Percentiles rank a stretch among this genome's conserved stretches.
Evolutionary conservation across 805 yeast genomes (phyloP).

Genomic region (Komagataella mondaviorum): DNA sequence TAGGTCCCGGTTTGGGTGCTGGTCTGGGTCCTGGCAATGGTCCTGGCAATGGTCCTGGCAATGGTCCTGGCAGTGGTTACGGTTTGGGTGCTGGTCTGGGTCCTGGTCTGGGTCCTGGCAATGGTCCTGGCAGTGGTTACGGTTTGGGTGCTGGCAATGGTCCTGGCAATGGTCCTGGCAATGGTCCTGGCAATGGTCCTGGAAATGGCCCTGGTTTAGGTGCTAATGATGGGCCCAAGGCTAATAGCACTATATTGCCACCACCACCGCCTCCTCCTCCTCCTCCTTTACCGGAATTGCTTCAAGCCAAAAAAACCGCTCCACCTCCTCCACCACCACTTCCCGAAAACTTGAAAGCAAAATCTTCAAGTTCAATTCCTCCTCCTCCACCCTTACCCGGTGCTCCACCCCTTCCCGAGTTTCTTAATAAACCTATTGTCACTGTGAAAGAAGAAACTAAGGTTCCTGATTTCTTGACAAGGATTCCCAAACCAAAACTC

Average conservation of each 20-base stretch:
- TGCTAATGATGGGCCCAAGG: background rate
- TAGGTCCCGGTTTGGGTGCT: constrained; percentile 1
- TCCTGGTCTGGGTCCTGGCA: constrained; percentile 10
- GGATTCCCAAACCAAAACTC: constrained; percentile 35
- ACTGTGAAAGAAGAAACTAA: background rate
- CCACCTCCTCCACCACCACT: constrained; percentile 7
- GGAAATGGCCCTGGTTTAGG: constrained; percentile 1
- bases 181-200: constrained; percentile 4
- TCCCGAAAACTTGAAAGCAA: background rate
- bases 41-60: constrained; percentile 8
- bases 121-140: constrained; percentile 18
- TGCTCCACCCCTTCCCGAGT: constrained; percentile 3
- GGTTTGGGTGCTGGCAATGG: constrained; percentile 3
- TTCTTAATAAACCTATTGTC: background rate
- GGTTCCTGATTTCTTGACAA: constrained; percentile 3
- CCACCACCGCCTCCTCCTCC: constrained; percentile 10
- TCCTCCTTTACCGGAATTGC: constrained; percentile 6
- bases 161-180: constrained; percentile 17
- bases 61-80: constrained; percentile 18
- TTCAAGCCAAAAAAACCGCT: background rate
- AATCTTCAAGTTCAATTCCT: background rate
- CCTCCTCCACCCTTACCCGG: constrained; percentile 3
- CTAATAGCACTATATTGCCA: constrained; percentile 1
- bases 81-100: constrained; percentile 1
- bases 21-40: constrained; percentile 3